Percentiles rank a stretch among this genome's conserved stretches.
phyloP scores from a whole-genome alignment of 768 basidiomycete genomes.

The Boletus huronensis region DNA sequence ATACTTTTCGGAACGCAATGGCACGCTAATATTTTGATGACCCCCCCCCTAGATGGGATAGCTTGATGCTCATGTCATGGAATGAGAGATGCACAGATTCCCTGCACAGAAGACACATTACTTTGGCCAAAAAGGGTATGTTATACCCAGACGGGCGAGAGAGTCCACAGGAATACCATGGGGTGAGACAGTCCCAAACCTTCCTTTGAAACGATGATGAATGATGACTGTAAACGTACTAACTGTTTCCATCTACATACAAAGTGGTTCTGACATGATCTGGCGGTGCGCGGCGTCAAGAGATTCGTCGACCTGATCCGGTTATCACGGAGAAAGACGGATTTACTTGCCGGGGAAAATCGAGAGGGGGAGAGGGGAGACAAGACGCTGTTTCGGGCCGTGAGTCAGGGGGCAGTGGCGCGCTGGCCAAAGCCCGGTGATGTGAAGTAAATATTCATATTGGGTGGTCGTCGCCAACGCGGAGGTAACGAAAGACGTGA shows the following conservation, averaged over 20 bases:
- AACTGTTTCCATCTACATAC: slow-evolving; percentile 1
- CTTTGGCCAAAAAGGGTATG: not conserved
- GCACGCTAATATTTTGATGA: not conserved
- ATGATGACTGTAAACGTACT: not conserved
- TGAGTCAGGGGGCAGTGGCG: not conserved
- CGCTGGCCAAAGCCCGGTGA: not conserved
- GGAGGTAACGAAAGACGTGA: not conserved
- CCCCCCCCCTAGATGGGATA: slow-evolving; percentile 8
- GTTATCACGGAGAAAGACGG: not conserved
- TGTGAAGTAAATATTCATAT: not conserved
- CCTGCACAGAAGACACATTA: not conserved
- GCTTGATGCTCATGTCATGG: slow-evolving; percentile 7
- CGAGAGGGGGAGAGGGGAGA: not conserved
- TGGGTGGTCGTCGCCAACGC: not conserved
- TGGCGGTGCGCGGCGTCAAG: not conserved
- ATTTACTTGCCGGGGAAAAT: not conserved
- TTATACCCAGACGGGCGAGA: not conserved
- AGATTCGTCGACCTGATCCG: slow-evolving; percentile 9
- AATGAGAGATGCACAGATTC: slow-evolving; percentile 8
- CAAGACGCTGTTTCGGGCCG: not conserved
- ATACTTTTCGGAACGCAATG: slow-evolving; percentile 7
- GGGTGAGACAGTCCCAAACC: not conserved
- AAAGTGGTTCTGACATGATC: not conserved
- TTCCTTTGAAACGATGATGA: not conserved
- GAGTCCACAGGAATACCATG: not conserved